Conservation (phyloP, 768 basidiomycete species). For the Kwoniella shandongensis region DNA sequence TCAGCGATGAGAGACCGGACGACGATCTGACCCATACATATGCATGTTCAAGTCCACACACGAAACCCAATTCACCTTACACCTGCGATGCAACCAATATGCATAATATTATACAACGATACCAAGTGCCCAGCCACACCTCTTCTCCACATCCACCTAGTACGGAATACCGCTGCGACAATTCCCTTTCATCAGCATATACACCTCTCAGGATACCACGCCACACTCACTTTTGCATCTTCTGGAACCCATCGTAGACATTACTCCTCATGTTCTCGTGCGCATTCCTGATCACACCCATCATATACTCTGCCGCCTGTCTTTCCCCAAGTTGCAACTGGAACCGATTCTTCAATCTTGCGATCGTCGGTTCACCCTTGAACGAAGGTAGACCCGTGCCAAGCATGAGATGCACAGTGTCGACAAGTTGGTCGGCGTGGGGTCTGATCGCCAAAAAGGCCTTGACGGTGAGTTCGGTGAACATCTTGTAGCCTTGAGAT, state of each 20-base stretch:
- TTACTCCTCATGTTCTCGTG: constrained; percentile 92
- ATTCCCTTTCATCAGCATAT: background rate
- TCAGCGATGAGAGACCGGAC: background rate
- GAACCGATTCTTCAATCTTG: constrained; percentile 81
- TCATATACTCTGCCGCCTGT: constrained; percentile 92
- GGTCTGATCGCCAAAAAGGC: constrained; percentile 97
- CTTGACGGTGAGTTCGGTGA: constrained; percentile 90
- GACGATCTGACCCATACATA: background rate
- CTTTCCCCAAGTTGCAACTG: constrained; percentile 76
- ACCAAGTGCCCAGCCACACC: too few relatives aligned
- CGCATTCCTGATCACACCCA: constrained; percentile 81
- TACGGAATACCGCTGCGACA: constrained; percentile 32
- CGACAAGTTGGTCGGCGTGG: constrained; percentile 83
- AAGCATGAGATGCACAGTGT: constrained; percentile 88
- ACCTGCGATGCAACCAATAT: too few relatives aligned
- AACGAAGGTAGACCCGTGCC: constrained; percentile 93
- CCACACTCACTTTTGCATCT: constrained; percentile 48
- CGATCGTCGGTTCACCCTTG: constrained; percentile 92
- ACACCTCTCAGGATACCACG: background rate
- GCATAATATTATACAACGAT: too few relatives aligned
- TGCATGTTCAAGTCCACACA: too few relatives aligned
- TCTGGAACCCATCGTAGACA: constrained; percentile 92
- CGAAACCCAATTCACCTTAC: too few relatives aligned
- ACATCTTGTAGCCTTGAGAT: constrained; percentile 90
- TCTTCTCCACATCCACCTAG: constrained; percentile 1